Evolutionary conservation across 1,139 yeast species (phyloP).

Genomic region (Yamadazyma triangularis): DNA sequence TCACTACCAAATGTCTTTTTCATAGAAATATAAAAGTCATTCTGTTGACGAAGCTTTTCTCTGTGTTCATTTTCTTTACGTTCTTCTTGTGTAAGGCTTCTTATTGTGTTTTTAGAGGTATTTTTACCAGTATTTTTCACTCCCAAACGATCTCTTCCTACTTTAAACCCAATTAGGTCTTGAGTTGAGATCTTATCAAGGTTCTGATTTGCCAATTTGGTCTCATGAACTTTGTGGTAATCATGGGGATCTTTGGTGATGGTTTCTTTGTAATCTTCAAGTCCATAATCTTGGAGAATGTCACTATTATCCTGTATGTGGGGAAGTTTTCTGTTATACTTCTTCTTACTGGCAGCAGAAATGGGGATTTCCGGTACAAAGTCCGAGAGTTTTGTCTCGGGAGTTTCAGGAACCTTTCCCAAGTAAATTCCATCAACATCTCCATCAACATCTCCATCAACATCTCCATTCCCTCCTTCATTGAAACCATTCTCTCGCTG

Average conservation of each 20-base stretch:
- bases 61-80: slow-evolving; percentile 21
- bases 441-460: slow-evolving; percentile 9
- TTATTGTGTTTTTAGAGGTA: slow-evolving; percentile 6
- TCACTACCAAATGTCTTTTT: slow-evolving; percentile 22
- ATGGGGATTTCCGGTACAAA: slow-evolving; percentile 21
- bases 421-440: slow-evolving; percentile 35
- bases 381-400: slow-evolving; percentile 19
- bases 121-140: slow-evolving; percentile 5
- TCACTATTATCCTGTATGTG: slow-evolving; percentile 24
- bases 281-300: slow-evolving; percentile 39
- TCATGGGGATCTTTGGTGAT: slow-evolving; percentile 20
- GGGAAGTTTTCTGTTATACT: slow-evolving; percentile 22
- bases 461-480: slow-evolving; percentile 9
- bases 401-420: slow-evolving; percentile 17
- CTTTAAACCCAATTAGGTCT: slow-evolving; percentile 32
- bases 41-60: slow-evolving; percentile 21
- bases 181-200: slow-evolving; percentile 21
- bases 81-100: slow-evolving; percentile 25
- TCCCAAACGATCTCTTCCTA: slow-evolving; percentile 24
- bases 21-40: slow-evolving; percentile 25
- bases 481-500: slow-evolving; percentile 15
- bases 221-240: slow-evolving; percentile 21
- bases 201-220: slow-evolving; percentile 16
- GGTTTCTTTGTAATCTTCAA: slow-evolving; percentile 27
- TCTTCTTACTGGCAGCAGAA: slow-evolving; percentile 15